Conservation (phyloP, 495 filamentous ascomycete species). For the Talaromyces adpressus region DNA sequence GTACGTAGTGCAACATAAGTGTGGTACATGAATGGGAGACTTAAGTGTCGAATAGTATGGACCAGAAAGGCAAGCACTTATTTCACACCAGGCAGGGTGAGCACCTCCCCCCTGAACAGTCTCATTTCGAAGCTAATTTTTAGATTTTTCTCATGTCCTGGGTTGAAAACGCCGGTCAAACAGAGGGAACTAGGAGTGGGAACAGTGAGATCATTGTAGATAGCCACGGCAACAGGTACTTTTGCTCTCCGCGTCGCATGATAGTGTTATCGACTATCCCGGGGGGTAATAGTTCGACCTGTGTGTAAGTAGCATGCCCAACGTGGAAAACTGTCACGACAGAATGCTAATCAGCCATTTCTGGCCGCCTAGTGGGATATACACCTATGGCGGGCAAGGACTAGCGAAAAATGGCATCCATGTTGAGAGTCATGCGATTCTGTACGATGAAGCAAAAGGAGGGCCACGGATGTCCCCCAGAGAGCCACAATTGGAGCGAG, state of each 20-base stretch:
- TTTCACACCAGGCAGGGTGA: conserved; percentile 1
- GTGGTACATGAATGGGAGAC: neutral
- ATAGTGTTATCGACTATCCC: conserved; percentile 19
- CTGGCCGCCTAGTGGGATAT: conserved; percentile 20
- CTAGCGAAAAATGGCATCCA: conserved; percentile 25
- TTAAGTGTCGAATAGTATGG: neutral
- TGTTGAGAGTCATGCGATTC: conserved; percentile 29
- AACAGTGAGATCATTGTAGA: conserved; percentile 9
- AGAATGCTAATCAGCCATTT: neutral
- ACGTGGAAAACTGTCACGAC: neutral
- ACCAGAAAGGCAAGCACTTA: neutral
- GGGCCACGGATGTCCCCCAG: conserved; percentile 2
- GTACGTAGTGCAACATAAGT: neutral
- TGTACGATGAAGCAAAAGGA: conserved; percentile 17
- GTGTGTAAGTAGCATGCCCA: conserved; percentile 19
- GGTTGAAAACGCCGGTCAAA: conserved; percentile 19
- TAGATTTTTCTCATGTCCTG: conserved; percentile 29
- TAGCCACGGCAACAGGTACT: conserved; percentile 18
- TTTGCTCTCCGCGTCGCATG: conserved; percentile 27
- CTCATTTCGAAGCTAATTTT: neutral
- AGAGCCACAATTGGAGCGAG: conserved; percentile 25
- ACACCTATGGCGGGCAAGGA: conserved; percentile 28
- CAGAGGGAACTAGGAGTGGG: conserved; percentile 11
- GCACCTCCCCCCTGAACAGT: neutral
- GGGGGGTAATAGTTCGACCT: conserved; percentile 18